Percentiles rank a stretch among this genome's conserved stretches.
Conservation (phyloP, 2,329 filamentous ascomycete species). For the Xylariaceae sp. region DNA sequence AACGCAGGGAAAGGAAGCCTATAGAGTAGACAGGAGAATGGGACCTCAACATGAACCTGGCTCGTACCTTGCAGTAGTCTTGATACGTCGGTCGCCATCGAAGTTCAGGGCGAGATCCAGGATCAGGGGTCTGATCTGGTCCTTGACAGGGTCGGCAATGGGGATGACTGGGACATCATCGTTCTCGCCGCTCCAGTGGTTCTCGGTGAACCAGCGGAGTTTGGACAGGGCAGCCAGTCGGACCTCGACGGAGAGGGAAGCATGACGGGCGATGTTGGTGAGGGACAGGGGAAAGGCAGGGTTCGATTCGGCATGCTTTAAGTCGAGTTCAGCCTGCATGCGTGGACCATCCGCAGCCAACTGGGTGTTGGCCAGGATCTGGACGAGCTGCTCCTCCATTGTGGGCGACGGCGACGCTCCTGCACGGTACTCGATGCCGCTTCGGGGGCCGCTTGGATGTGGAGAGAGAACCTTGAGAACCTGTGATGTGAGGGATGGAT, state of each 20-base stretch:
- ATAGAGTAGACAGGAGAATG: background rate
- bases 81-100: constrained; percentile 78
- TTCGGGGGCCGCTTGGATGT: background rate
- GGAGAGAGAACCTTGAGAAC: background rate
- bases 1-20: background rate
- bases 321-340: constrained; percentile 79
- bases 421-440: background rate
- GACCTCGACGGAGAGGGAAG: constrained; percentile 65
- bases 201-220: constrained; percentile 77
- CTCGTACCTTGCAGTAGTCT: constrained; percentile 75
- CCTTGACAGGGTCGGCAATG: constrained; percentile 68
- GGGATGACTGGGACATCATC: constrained; percentile 61
- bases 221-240: constrained; percentile 78
- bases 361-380: constrained; percentile 83
- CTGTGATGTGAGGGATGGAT: background rate
- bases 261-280: constrained; percentile 72
- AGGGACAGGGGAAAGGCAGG: constrained; percentile 74
- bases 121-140: constrained; percentile 65
- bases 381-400: constrained; percentile 91
- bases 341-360: constrained; percentile 68
- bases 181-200: constrained; percentile 74
- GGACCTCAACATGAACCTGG: background rate
- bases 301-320: constrained; percentile 64
- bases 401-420: constrained; percentile 15
- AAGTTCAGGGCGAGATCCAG: constrained; percentile 70